phyloP scores from a whole-genome alignment of 2,329 filamentous ascomycete species.

The Pseudocercospora cruenta region DNA sequence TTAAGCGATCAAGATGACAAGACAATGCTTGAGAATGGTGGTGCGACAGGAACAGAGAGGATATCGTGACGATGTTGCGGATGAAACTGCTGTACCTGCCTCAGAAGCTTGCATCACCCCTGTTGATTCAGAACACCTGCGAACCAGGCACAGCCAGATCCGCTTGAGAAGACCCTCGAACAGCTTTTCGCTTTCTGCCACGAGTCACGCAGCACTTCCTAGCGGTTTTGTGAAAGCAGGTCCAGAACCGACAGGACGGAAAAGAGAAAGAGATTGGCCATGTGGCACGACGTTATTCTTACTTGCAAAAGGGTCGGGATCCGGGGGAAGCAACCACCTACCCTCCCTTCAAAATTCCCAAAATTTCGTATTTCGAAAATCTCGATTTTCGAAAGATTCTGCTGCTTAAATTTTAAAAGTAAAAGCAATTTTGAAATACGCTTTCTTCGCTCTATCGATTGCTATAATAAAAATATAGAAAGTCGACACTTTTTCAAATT shows the following conservation, averaged over 20 bases:
- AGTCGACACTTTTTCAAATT: too few species aligned
- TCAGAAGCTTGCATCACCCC: conserved; percentile 2
- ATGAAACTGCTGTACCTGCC: conserved; percentile 4
- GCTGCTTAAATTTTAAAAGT: too few species aligned
- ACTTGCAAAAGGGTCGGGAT: too few species aligned
- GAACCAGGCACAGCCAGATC: too few species aligned
- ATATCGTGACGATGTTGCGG: not conserved
- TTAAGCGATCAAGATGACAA: not conserved
- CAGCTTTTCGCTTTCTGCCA: not conserved
- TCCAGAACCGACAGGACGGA: not conserved
- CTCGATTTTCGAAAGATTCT: too few species aligned
- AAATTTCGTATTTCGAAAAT: too few species aligned
- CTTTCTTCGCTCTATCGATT: too few species aligned
- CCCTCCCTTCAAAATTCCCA: too few species aligned
- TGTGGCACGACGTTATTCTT: conserved; percentile 1
- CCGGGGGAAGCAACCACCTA: too few species aligned
- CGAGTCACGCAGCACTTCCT: not conserved
- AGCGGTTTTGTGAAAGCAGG: not conserved
- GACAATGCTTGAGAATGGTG: not conserved
- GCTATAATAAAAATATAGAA: too few species aligned
- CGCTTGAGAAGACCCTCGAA: not conserved
- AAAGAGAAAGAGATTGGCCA: not conserved
- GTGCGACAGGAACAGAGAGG: not conserved
- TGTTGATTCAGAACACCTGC: conserved; percentile 2
- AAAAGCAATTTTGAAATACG: too few species aligned